These are phyloP conservation scores for Bruguiera sexangula DNA, from an alignment of 345 rosid genomes.

Conservation along the genomic window DNA sequence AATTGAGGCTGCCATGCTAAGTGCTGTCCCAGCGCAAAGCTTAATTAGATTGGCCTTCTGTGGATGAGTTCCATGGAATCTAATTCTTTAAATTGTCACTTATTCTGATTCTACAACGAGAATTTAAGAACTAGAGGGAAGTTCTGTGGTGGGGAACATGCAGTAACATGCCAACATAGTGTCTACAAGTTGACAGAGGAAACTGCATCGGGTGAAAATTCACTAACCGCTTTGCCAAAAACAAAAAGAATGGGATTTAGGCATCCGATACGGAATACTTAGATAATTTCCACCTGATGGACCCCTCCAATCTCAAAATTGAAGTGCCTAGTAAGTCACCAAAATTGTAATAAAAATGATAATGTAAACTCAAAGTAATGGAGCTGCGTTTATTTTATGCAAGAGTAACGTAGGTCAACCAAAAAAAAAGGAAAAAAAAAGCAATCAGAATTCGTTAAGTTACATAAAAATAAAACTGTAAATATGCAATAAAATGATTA, in stretches of 20 bases:
- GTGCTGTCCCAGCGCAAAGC: too few species aligned
- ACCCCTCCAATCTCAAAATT: slow-evolving; percentile 19
- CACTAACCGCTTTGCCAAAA: not conserved
- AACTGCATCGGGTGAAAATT: not conserved
- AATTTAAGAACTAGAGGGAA: not conserved
- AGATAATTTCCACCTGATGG: slow-evolving; percentile 11
- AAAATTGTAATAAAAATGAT: slow-evolving; percentile 15
- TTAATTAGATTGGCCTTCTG: not conserved
- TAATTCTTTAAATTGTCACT: slow-evolving; percentile 1
- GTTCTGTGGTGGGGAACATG: not conserved
- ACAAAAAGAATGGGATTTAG: slow-evolving; percentile 25
- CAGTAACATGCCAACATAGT: not conserved
- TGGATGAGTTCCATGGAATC: not conserved
- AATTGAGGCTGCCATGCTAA: too few species aligned
- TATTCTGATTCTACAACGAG: not conserved
- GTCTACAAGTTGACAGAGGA: not conserved
- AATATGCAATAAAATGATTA: too few species aligned
- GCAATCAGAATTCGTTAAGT: too few species aligned
- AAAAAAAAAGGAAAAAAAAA: too few species aligned
- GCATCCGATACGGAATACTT: slow-evolving; percentile 29
- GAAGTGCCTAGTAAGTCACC: slow-evolving; percentile 41
- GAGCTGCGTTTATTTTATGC: too few species aligned
- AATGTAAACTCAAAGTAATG: slow-evolving; percentile 16
- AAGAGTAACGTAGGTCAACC: too few species aligned
- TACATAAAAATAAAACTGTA: too few species aligned